A percentile compares a stretch with the other conserved stretches of the same genome.
Evolutionary conservation across 768 basidiomycete genomes (phyloP).

Genomic region (Amanita inopinata): DNA sequence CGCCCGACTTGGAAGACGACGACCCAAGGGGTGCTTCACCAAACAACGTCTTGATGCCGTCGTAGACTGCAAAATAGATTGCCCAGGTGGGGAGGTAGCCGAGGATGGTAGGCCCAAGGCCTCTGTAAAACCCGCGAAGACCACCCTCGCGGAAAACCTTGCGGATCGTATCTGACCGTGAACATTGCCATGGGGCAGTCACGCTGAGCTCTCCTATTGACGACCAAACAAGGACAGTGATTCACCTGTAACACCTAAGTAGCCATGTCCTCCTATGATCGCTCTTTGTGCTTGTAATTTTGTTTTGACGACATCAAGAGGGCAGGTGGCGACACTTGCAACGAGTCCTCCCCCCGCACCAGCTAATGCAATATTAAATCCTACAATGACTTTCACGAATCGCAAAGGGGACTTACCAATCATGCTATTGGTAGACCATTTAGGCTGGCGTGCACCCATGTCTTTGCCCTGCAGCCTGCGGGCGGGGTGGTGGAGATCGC

Average conservation of each 20-base stretch:
- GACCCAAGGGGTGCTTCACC: constrained; percentile 51
- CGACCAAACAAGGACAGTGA: constrained; percentile 10
- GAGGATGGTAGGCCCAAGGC: constrained; percentile 92
- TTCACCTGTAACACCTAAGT: constrained; percentile 70
- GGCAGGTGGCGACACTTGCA: constrained; percentile 90
- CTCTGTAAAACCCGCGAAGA: constrained; percentile 85
- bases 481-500: constrained; percentile 32
- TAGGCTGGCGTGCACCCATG: constrained; percentile 50
- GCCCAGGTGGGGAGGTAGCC: constrained; percentile 99
- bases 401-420: constrained; percentile 43
- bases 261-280: constrained; percentile 57
- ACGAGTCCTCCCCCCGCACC: constrained; percentile 94
- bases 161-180: constrained; percentile 29
- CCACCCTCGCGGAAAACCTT: constrained; percentile 53
- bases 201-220: neutral
- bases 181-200: constrained; percentile 9
- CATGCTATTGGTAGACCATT: constrained; percentile 75
- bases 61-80: constrained; percentile 97
- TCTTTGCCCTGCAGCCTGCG: constrained; percentile 50
- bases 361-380: constrained; percentile 34
- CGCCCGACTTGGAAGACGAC: constrained; percentile 2
- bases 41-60: constrained; percentile 82
- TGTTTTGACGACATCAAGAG: constrained; percentile 96
- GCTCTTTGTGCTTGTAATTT: constrained; percentile 90
- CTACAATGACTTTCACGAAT: neutral